These are phyloP conservation scores for Acacia confusa DNA, from an alignment of 306 rosid genomes.

Conservation along the genomic window DNA sequence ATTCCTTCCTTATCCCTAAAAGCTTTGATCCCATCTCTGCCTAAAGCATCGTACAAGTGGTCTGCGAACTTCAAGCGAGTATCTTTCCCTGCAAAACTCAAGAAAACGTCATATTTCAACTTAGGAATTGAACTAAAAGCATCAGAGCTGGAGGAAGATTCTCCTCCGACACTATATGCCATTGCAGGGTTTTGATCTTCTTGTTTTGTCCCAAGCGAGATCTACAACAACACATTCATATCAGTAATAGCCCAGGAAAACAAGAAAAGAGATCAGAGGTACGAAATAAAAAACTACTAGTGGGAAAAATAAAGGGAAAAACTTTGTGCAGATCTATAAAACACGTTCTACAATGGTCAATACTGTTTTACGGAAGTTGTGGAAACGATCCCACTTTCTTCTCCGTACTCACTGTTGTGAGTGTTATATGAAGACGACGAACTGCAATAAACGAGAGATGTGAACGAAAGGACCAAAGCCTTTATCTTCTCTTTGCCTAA, in stretches of 20 bases:
- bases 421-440: too few relatives aligned
- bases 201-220: not conserved
- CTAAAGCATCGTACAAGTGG: not conserved
- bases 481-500: too few relatives aligned
- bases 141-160: not conserved
- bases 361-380: too few relatives aligned
- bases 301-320: too few relatives aligned
- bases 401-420: too few relatives aligned
- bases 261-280: too few relatives aligned
- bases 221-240: not conserved
- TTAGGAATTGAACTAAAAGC: not conserved
- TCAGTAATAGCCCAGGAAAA: not conserved
- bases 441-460: too few relatives aligned
- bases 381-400: too few relatives aligned
- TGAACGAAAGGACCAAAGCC: too few relatives aligned
- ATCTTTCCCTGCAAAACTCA: conserved; percentile 9
- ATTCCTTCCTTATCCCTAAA: not conserved
- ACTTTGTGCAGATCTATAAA: too few relatives aligned
- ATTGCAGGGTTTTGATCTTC: not conserved
- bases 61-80: not conserved
- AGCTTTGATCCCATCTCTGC: not conserved
- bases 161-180: not conserved
- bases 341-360: too few relatives aligned
- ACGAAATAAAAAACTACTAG: too few relatives aligned
- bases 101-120: conserved; percentile 1